Percentiles rank a stretch among this genome's conserved stretches.
phyloP scores from a whole-genome alignment of 1,284 basidiomycete species.

The Meripilus lineatus region DNA sequence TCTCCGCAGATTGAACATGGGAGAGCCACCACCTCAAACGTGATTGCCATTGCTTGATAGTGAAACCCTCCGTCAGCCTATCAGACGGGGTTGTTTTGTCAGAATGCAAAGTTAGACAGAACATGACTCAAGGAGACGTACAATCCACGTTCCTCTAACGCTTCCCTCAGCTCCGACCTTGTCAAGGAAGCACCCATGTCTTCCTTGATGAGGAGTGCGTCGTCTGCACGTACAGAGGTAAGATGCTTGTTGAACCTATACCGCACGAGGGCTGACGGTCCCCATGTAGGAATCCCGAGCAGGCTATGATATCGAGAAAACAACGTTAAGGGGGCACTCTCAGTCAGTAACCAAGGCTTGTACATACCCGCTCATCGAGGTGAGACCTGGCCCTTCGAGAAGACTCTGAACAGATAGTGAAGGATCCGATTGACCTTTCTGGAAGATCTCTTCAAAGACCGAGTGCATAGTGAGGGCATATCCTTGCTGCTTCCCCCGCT shows the following conservation, averaged over 20 bases:
- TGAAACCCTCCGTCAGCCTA: slow-evolving; percentile 35
- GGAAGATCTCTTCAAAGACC: slow-evolving; percentile 25
- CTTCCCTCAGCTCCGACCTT: slow-evolving; percentile 49
- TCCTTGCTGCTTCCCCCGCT: slow-evolving; percentile 44
- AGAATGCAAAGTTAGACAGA: not conserved
- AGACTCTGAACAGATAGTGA: slow-evolving; percentile 15
- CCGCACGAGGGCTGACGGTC: slow-evolving; percentile 44
- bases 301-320: slow-evolving; percentile 34
- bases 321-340: no score
- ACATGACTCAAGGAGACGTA: slow-evolving; percentile 33
- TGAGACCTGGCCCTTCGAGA: slow-evolving; percentile 17
- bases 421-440: slow-evolving; percentile 31
- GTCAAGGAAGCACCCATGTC: slow-evolving; percentile 41
- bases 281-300: slow-evolving; percentile 54
- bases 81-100: not conserved
- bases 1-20: slow-evolving; percentile 13
- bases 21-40: slow-evolving; percentile 63
- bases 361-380: slow-evolving; percentile 29
- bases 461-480: slow-evolving; percentile 31
- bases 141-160: slow-evolving; percentile 72
- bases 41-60: slow-evolving; percentile 37
- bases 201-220: slow-evolving; percentile 51
- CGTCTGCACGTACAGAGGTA: slow-evolving; percentile 50
- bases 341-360: not conserved
- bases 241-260: slow-evolving; percentile 56